These are phyloP conservation scores for Candida cerambycidarum DNA, from an alignment of 805 yeast genomes.

Conservation along the genomic window DNA sequence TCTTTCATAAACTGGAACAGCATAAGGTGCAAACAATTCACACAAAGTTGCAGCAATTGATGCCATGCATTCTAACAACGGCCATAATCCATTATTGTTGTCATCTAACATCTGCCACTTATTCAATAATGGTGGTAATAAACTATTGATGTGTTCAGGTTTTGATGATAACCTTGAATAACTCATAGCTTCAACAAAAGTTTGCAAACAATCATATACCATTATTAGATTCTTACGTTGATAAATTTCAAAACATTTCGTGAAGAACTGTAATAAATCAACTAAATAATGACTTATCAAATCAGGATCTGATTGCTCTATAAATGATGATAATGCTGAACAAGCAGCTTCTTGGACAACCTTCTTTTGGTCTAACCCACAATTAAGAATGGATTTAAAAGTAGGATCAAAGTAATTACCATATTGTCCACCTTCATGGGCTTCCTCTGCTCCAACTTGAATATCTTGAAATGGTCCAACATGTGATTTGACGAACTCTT, in stretches of 20 bases:
- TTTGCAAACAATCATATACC: conserved; percentile 86
- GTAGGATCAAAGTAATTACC: conserved; percentile 74
- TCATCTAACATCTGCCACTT: conserved; percentile 80
- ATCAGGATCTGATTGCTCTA: conserved; percentile 69
- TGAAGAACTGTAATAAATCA: conserved; percentile 68
- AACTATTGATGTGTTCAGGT: conserved; percentile 53
- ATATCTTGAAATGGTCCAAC: conserved; percentile 93
- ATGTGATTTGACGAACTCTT: conserved; percentile 86
- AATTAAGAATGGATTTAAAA: conserved; percentile 68
- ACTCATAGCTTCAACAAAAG: conserved; percentile 78
- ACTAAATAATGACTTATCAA: conserved; percentile 62
- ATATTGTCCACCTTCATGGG: conserved; percentile 58
- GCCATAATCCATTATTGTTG: conserved; percentile 85
- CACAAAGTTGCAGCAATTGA: conserved; percentile 87
- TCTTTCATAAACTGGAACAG: conserved; percentile 79
- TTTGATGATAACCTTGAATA: conserved; percentile 52
- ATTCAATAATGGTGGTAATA: conserved; percentile 77
- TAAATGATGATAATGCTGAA: conserved; percentile 77
- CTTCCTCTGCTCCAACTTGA: conserved; percentile 77
- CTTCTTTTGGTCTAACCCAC: conserved; percentile 80
- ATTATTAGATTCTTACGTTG: conserved; percentile 80
- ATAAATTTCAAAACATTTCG: conserved; percentile 71
- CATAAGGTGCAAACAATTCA: conserved; percentile 82
- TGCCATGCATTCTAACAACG: conserved; percentile 89
- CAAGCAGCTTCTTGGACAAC: conserved; percentile 96